Conservation (phyloP, 495 filamentous ascomycete genomes). For the Trichocladium uniseriatum region DNA sequence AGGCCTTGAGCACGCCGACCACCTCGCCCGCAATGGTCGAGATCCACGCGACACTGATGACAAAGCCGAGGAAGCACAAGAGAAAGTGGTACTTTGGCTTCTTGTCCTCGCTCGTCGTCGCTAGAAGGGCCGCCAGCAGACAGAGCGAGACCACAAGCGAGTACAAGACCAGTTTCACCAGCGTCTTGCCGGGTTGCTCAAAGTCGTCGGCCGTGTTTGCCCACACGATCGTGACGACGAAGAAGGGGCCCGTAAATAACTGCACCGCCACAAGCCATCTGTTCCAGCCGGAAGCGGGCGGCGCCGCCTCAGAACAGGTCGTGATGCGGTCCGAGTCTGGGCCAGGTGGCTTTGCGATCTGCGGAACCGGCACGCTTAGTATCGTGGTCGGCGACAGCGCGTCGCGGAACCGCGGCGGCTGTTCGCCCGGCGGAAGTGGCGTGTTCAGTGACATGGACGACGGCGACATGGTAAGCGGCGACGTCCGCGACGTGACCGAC, state of each 20-base stretch:
- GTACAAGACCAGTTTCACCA: slow-evolving; percentile 58
- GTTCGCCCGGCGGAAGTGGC: background rate
- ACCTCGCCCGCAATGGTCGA: slow-evolving; percentile 93
- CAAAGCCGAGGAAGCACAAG: slow-evolving; percentile 83
- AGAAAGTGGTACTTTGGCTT: slow-evolving; percentile 61
- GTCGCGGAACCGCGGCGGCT: background rate
- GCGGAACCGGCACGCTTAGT: background rate
- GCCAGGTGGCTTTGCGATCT: slow-evolving; percentile 16
- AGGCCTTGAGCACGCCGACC: slow-evolving; percentile 85
- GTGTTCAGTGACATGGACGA: background rate
- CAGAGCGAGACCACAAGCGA: slow-evolving; percentile 61
- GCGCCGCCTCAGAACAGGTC: slow-evolving; percentile 22
- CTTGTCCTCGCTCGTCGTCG: slow-evolving; percentile 48
- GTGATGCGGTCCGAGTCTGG: slow-evolving; percentile 20
- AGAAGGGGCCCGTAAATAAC: slow-evolving; percentile 78
- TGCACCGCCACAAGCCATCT: slow-evolving; percentile 83
- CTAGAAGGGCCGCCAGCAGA: slow-evolving; percentile 51
- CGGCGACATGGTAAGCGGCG: slow-evolving; percentile 8
- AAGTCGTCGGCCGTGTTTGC: slow-evolving; percentile 51
- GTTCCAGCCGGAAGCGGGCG: slow-evolving; percentile 80
- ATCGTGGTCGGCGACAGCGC: background rate
- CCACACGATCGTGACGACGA: slow-evolving; percentile 70
- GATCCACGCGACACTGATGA: slow-evolving; percentile 90
- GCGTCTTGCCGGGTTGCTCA: slow-evolving; percentile 22
- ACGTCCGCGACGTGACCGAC: slow-evolving; percentile 20